phyloP scores from a whole-genome alignment of 306 rosid species.

The Gastrolobium villosum region DNA sequence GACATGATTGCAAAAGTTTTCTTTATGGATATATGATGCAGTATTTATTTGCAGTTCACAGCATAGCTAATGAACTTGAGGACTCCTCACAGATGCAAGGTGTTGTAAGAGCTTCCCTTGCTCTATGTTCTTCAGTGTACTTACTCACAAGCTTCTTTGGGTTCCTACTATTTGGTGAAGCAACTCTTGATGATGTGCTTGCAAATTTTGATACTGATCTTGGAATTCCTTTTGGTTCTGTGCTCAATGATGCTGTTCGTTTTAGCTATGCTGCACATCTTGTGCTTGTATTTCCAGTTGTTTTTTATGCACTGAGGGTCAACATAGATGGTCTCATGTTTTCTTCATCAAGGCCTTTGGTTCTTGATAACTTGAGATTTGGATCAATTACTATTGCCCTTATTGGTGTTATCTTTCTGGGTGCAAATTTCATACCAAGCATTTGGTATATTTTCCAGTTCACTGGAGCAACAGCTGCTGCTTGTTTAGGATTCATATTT shows the following conservation, averaged over 20 bases:
- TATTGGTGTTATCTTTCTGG: conserved; percentile 48
- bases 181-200: conserved; percentile 85
- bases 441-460: conserved; percentile 77
- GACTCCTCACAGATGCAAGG: conserved; percentile 73
- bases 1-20: conserved; percentile 13
- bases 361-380: conserved; percentile 71
- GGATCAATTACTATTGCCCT: conserved; percentile 61
- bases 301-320: conserved; percentile 78
- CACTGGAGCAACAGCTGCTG: conserved; percentile 65
- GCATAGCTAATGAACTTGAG: conserved; percentile 83
- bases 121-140: conserved; percentile 82
- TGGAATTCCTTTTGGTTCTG: conserved; percentile 75
- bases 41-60: conserved; percentile 74
- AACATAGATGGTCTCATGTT: conserved; percentile 83
- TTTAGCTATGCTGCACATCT: conserved; percentile 94
- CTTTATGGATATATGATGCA: conserved; percentile 22
- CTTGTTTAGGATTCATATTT: conserved; percentile 62
- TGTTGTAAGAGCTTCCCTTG: conserved; percentile 74
- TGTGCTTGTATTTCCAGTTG: conserved; percentile 87
- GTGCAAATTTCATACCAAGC: conserved; percentile 71
- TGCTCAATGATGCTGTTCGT: conserved; percentile 83
- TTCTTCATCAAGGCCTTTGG: conserved; percentile 74
- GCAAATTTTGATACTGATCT: conserved; percentile 88
- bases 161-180: conserved; percentile 89
- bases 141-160: conserved; percentile 86